Base-by-base conservation (phyloP, 2,329 filamentous ascomycete genomes). In the Fusarium ramigenum region DNA sequence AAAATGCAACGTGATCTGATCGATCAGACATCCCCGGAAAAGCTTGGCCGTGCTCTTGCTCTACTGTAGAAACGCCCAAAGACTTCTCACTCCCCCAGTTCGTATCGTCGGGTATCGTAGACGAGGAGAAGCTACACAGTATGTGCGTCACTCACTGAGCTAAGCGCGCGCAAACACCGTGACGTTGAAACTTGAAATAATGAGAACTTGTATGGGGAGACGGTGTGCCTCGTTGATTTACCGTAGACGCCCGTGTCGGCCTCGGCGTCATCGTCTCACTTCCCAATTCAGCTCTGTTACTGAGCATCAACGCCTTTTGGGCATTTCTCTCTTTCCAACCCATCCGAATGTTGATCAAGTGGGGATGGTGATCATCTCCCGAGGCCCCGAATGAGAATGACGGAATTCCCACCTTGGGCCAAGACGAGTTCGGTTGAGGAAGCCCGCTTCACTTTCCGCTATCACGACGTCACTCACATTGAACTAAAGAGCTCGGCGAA, bases 1-100 rank as follows among this genome's bases (percentile, higher is more conserved):
- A 36, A 52, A 66, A 73, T 73, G 70, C 49, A 71, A 73, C 70
- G 28, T 73, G 70, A 74, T 74, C 66, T 74, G 66, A 73, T 74
- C 71, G 71, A 73, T 74, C 71, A 70, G 49, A 50, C 53, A 42
- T 60, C 53, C 70, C 70, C 58, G 42, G 70, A 54, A 70, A 73
- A 72, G 66, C 60, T 60, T 67, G 60, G 23, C 59, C 74, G 72
- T 70, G 52, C 60, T 60, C 50, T 65, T 67, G 58, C 58, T 63
- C 64, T 65, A 58, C 58, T 65, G 39, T 28, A 63, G 30, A 58
- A 71, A 71, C 70, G 21, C 70, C 66, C 66, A 39, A 40, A n/a
- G 10, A 30, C 34, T 54, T 40, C 50, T 40, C 34, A 40, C 34
- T 54, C 68, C 57, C 63, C 63, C 37, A 39, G 56, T 49, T 70